Percentiles rank a stretch among this genome's conserved stretches.
Conservation (phyloP, 2,329 filamentous ascomycete species). For the Eutypella sp. region DNA sequence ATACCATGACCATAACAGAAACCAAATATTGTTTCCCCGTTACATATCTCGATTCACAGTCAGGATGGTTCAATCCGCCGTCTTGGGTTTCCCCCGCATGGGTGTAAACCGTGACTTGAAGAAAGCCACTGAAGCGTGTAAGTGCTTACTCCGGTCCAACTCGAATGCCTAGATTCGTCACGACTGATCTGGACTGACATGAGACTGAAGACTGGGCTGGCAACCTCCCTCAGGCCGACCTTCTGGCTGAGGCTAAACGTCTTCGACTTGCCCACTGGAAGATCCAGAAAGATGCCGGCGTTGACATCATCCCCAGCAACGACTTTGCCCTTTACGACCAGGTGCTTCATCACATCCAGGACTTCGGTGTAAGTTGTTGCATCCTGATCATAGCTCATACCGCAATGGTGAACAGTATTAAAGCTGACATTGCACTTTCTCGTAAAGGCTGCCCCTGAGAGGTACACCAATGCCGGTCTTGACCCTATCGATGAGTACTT, state of each 20-base stretch:
- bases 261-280: slow-evolving; percentile 97
- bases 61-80: slow-evolving; percentile 63
- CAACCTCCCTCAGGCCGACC: slow-evolving; percentile 87
- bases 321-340: slow-evolving; percentile 99
- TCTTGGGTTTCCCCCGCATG: slow-evolving; percentile 99
- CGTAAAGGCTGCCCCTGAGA: slow-evolving; percentile 78
- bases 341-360: slow-evolving; percentile 94
- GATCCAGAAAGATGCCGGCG: slow-evolving; percentile 97
- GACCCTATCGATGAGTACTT: slow-evolving; percentile 95
- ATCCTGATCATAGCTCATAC: no score
- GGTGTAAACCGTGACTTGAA: slow-evolving; percentile 98
- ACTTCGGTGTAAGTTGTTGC: slow-evolving; percentile 72
- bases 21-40: slow-evolving; percentile 13
- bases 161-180: slow-evolving; percentile 1
- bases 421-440: slow-evolving; percentile 13
- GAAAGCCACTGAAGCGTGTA: slow-evolving; percentile 96
- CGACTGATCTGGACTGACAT: slow-evolving; percentile 10
- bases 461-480: slow-evolving; percentile 87
- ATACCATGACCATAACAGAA: slow-evolving; percentile 15
- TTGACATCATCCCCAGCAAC: slow-evolving; percentile 97
- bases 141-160: slow-evolving; percentile 24
- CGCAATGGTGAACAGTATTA: no score
- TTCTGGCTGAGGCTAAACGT: slow-evolving; percentile 92
- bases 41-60: slow-evolving; percentile 25
- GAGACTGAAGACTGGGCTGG: slow-evolving; percentile 68